Evolutionary conservation across 257 asterid genomes (phyloP).

Genomic region (Cinchona pubescens): DNA sequence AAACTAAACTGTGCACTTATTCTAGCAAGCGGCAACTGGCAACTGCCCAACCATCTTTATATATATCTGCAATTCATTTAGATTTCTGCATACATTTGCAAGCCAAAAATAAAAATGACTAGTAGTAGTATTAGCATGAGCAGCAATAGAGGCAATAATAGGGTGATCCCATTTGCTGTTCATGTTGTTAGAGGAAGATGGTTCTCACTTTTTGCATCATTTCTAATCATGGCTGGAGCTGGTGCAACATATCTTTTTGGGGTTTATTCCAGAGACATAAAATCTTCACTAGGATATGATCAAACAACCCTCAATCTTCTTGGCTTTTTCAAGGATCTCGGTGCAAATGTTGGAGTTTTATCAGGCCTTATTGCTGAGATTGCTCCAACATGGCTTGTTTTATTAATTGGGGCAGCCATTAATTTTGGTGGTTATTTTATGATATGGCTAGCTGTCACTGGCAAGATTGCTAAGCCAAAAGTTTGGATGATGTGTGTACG

Average conservation of each 20-base stretch:
- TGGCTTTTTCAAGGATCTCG: constrained; percentile 76
- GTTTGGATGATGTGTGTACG: constrained; percentile 82
- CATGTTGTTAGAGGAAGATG: constrained; percentile 66
- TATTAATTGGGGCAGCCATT: constrained; percentile 65
- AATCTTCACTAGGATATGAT: constrained; percentile 61
- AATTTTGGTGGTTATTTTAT: constrained; percentile 75
- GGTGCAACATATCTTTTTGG: constrained; percentile 90
- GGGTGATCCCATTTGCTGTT: constrained; percentile 28
- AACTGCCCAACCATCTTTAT: neutral
- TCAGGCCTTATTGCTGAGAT: constrained; percentile 81
- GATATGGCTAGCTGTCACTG: constrained; percentile 65
- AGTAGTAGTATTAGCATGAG: neutral
- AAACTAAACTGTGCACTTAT: neutral
- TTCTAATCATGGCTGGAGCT: constrained; percentile 83
- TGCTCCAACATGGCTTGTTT: constrained; percentile 77
- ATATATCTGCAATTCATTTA: neutral
- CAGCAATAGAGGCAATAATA: constrained; percentile 4
- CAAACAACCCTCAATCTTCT: constrained; percentile 80
- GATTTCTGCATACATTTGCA: neutral
- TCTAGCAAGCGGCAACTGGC: too few species aligned
- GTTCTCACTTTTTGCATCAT: constrained; percentile 83
- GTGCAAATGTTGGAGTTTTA: constrained; percentile 78
- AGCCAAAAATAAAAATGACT: neutral
- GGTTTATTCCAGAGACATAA: constrained; percentile 74
- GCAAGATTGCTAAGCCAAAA: constrained; percentile 41